Evolutionary conservation across 176 grass and related monocot genomes (phyloP).

Genomic region (Carex scoparia): DNA sequence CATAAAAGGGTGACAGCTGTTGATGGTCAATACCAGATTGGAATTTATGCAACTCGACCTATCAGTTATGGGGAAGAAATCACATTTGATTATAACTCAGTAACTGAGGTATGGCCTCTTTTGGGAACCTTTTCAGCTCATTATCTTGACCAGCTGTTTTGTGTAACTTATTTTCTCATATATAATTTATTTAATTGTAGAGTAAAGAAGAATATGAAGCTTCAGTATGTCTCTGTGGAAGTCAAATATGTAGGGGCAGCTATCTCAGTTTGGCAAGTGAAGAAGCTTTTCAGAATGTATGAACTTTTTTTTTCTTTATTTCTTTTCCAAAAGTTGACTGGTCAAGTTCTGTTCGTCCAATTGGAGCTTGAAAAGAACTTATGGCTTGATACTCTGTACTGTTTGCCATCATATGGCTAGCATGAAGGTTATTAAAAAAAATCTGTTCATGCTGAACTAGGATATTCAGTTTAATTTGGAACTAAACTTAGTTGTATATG

Average conservation of each 20-base stretch:
- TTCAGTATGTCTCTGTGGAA: conserved; percentile 92
- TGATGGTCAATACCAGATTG: conserved; percentile 94
- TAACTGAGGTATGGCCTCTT: conserved; percentile 73
- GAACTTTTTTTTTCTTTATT: not conserved
- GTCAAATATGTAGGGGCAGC: conserved; percentile 95
- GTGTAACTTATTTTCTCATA: conserved; percentile 24
- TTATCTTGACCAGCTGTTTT: conserved; percentile 15
- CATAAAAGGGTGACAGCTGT: conserved; percentile 80
- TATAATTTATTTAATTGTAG: conserved; percentile 41
- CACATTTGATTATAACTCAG: conserved; percentile 99
- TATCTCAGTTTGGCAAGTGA: conserved; percentile 97
- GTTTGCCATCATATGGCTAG: not conserved
- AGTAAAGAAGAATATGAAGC: conserved; percentile 99
- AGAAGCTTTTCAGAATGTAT: conserved; percentile 95
- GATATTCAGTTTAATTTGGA: not conserved
- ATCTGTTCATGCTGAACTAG: not conserved
- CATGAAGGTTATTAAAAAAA: not conserved
- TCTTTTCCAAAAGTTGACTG: not conserved
- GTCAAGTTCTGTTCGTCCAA: not conserved
- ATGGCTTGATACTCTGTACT: not conserved
- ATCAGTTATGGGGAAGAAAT: conserved; percentile 98
- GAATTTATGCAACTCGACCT: conserved; percentile 84
- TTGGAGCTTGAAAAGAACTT: not conserved
- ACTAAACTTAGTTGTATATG: not conserved
- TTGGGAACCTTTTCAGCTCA: conserved; percentile 10